Percentiles rank a stretch among this genome's conserved stretches.
Conservation (phyloP, 1,284 basidiomycete species). For the Coniophora puteana region DNA sequence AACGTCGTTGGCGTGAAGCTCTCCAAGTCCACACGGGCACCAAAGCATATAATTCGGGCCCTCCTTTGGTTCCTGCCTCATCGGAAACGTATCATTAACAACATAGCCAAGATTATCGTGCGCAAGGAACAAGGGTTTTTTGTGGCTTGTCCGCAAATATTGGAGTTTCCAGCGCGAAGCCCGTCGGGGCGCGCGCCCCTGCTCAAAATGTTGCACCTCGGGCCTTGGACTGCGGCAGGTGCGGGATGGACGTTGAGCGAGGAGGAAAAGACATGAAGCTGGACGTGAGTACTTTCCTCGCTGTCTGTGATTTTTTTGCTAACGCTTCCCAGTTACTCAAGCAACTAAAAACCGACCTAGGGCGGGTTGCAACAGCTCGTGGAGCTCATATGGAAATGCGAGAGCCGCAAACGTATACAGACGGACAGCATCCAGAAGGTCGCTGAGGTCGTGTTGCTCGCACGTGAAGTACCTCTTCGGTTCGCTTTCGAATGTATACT, state of each 20-base stretch:
- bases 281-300: constrained; percentile 51
- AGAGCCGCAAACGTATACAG: constrained; percentile 79
- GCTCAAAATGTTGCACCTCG: constrained; percentile 90
- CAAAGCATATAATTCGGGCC: constrained; percentile 76
- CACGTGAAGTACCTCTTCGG: constrained; percentile 61
- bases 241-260: constrained; percentile 65
- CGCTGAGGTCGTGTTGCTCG: constrained; percentile 64
- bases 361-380: constrained; percentile 79
- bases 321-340: constrained; percentile 35
- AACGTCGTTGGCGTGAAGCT: no score
- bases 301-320: constrained; percentile 1
- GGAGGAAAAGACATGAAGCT: constrained; percentile 86
- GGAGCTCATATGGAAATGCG: constrained; percentile 74
- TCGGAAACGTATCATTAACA: constrained; percentile 77
- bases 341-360: constrained; percentile 69
- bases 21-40: constrained; percentile 73
- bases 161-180: constrained; percentile 97
- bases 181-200: constrained; percentile 90
- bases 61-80: constrained; percentile 73
- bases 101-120: constrained; percentile 71
- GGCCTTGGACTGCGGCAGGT: constrained; percentile 92
- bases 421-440: constrained; percentile 68
- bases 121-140: constrained; percentile 77
- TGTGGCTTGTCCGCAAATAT: constrained; percentile 83
- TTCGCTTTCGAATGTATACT: constrained; percentile 68